Percentiles rank a stretch among this genome's conserved stretches.
These are phyloP conservation scores for Pichia paraexigua DNA, from an alignment of 805 yeast species.

Conservation along the genomic window DNA sequence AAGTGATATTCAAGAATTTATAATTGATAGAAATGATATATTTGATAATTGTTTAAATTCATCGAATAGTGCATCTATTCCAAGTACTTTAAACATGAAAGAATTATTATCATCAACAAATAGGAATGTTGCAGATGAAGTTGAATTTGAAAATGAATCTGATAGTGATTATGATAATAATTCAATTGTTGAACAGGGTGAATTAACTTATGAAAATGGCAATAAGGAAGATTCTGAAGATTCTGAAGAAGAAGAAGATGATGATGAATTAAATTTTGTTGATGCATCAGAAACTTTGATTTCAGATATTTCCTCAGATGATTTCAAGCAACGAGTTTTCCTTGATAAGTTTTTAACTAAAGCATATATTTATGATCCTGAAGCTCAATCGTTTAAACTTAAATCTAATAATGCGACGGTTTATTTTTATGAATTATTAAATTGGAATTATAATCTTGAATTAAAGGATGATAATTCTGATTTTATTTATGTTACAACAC, in stretches of 20 bases:
- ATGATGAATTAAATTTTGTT: conserved; percentile 11
- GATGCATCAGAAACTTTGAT: conserved; percentile 25
- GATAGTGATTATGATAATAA: conserved; percentile 22
- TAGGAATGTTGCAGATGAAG: conserved; percentile 3
- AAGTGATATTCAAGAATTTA: conserved; percentile 51
- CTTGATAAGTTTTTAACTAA: conserved; percentile 14
- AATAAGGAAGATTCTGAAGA: conserved; percentile 22
- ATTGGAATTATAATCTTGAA: conserved; percentile 48
- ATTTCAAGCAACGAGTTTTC: conserved; percentile 10
- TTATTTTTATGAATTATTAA: conserved; percentile 36
- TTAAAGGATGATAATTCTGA: conserved; percentile 22
- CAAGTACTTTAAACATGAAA: conserved; percentile 9
- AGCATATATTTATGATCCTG: conserved; percentile 53
- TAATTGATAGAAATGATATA: conserved; percentile 29
- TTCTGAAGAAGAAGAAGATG: conserved; percentile 24
- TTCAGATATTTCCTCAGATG: neutral
- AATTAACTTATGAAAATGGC: conserved; percentile 11
- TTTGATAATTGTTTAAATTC: conserved; percentile 19
- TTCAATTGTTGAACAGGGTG: neutral
- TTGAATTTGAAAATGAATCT: conserved; percentile 18
- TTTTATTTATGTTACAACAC: conserved; percentile 28
- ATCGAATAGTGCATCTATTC: conserved; percentile 12
- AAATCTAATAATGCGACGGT: conserved; percentile 31
- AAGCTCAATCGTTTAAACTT: conserved; percentile 37
- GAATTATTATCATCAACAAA: neutral